These are phyloP conservation scores for Scedosporium apiospermum DNA, from an alignment of 2,329 filamentous ascomycete species.

Conservation along the genomic window DNA sequence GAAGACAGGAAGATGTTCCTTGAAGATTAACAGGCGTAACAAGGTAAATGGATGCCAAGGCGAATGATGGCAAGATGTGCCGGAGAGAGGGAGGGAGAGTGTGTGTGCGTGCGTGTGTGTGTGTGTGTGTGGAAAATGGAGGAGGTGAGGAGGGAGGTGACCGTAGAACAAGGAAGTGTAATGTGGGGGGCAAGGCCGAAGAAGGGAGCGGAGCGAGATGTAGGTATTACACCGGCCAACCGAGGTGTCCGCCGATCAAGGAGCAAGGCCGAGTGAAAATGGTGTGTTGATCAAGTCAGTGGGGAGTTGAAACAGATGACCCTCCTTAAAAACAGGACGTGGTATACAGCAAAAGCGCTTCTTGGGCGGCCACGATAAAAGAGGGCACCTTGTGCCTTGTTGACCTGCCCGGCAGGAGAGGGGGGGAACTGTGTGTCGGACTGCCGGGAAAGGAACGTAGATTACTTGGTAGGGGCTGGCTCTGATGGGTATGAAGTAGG, in stretches of 20 bases:
- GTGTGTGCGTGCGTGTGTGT: too few relatives aligned
- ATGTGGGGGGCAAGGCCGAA: too few relatives aligned
- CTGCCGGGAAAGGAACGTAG: not conserved
- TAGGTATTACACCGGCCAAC: not conserved
- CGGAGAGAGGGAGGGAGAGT: too few relatives aligned
- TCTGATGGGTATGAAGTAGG: not conserved
- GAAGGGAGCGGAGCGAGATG: not conserved
- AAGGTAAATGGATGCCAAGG: not conserved
- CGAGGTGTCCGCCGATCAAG: not conserved
- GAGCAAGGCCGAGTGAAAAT: not conserved
- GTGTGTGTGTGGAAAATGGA: not conserved
- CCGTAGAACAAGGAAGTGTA: not conserved
- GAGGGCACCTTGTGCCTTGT: not conserved
- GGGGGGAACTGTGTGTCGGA: not conserved
- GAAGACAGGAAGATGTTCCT: not conserved
- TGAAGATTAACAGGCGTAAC: not conserved
- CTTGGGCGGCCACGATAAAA: not conserved
- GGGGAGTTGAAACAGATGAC: not conserved
- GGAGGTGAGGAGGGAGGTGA: not conserved
- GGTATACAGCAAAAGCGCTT: not conserved
- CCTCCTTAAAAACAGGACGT: not conserved
- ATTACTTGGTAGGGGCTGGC: not conserved
- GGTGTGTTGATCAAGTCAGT: not conserved
- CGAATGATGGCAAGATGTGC: not conserved
- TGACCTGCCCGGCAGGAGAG: not conserved